phyloP scores from a whole-genome alignment of 2,329 filamentous ascomycete genomes.

The Fusarium nodosum region DNA sequence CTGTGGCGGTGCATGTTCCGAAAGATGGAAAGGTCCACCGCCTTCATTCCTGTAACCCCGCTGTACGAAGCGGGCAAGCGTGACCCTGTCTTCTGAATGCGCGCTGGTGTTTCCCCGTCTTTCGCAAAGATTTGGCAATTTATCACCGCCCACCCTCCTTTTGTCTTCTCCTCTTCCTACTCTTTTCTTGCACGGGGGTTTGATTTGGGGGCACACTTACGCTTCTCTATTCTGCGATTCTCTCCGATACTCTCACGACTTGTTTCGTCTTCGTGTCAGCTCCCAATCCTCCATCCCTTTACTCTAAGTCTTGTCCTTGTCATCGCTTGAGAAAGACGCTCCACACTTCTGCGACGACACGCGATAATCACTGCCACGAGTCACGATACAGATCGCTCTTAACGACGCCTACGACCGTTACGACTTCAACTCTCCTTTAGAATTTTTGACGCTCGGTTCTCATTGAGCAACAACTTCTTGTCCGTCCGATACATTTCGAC shows the following conservation, averaged over 20 bases:
- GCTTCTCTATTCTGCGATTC: constrained; percentile 41
- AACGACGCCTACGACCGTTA: constrained; percentile 51
- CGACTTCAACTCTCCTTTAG: constrained; percentile 41
- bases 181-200: constrained; percentile 38
- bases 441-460: constrained; percentile 20
- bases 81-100: constrained; percentile 42
- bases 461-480: constrained; percentile 10
- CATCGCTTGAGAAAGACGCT: constrained; percentile 32
- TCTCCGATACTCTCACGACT: constrained; percentile 28
- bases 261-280: constrained; percentile 11
- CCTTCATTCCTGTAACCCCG: constrained; percentile 37
- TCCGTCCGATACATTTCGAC: constrained; percentile 15
- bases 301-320: constrained; percentile 22
- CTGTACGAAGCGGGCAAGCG: constrained; percentile 41
- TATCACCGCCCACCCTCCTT: constrained; percentile 38
- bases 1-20: constrained; percentile 46
- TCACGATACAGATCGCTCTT: constrained; percentile 40
- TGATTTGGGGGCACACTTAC: constrained; percentile 33
- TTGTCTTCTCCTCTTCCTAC: constrained; percentile 29
- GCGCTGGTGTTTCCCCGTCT: constrained; percentile 37
- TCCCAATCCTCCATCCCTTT: constrained; percentile 19
- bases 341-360: constrained; percentile 45
- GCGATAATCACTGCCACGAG: constrained; percentile 42
- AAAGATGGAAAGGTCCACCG: constrained; percentile 27
- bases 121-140: constrained; percentile 40